phyloP scores from a whole-genome alignment of 768 basidiomycete species.

The Psilocybe azurescens region DNA sequence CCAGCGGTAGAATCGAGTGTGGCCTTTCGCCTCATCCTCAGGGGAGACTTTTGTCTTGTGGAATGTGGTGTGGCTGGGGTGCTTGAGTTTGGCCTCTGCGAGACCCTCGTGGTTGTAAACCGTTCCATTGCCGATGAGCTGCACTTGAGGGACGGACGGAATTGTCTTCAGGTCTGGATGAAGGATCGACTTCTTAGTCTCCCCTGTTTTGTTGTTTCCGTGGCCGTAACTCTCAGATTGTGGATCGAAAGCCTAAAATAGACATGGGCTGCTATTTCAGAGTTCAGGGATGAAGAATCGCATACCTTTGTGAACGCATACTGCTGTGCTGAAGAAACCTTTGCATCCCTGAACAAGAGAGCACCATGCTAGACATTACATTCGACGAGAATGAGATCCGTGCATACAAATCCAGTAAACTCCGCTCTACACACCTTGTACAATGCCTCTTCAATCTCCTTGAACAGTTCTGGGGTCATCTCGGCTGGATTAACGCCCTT shows the following conservation, averaged over 20 bases:
- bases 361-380: slow-evolving; percentile 57
- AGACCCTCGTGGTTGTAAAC: slow-evolving; percentile 85
- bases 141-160: slow-evolving; percentile 86
- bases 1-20: slow-evolving; percentile 91
- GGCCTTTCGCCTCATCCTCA: slow-evolving; percentile 78
- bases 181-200: slow-evolving; percentile 77
- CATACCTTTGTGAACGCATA: slow-evolving; percentile 83
- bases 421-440: slow-evolving; percentile 63
- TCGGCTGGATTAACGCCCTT: slow-evolving; percentile 71
- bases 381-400: not conserved
- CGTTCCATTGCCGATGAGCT: slow-evolving; percentile 88
- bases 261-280: not conserved
- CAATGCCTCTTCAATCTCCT: slow-evolving; percentile 70
- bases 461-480: slow-evolving; percentile 64
- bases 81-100: slow-evolving; percentile 78
- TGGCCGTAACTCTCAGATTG: slow-evolving; percentile 74
- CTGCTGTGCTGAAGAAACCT: slow-evolving; percentile 81
- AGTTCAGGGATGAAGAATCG: not conserved
- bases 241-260: slow-evolving; percentile 73
- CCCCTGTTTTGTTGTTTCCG: slow-evolving; percentile 85
- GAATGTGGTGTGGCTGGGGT: slow-evolving; percentile 86
- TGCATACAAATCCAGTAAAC: not conserved
- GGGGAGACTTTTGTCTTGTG: slow-evolving; percentile 79
- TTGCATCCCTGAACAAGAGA: slow-evolving; percentile 74
- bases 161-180: slow-evolving; percentile 93